phyloP scores from a whole-genome alignment of 768 basidiomycete genomes.

The Rhodotorula diobovata region DNA sequence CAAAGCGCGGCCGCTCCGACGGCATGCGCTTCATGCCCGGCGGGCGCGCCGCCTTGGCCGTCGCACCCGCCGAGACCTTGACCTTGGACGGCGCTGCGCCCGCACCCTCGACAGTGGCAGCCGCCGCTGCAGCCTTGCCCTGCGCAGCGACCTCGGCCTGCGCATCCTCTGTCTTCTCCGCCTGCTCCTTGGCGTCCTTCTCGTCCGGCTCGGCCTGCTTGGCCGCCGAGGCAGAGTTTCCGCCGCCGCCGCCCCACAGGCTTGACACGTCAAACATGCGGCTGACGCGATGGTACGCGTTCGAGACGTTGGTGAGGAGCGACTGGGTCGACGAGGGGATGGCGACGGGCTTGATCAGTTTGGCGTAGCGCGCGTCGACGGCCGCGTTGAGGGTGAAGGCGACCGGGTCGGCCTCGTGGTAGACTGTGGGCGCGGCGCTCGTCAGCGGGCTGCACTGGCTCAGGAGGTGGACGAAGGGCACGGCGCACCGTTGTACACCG shows the following conservation, averaged over 20 bases:
- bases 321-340: conserved; percentile 37
- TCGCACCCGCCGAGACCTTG: conserved; percentile 5
- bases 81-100: background rate
- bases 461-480: too few relatives aligned
- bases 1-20: conserved; percentile 21
- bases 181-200: conserved; percentile 12
- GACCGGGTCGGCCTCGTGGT: conserved; percentile 40
- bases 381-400: conserved; percentile 38
- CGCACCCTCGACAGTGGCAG: background rate
- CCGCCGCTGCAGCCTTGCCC: background rate
- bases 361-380: conserved; percentile 37
- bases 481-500: conserved; percentile 26
- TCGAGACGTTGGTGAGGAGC: conserved; percentile 37
- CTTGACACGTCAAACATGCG: conserved; percentile 33
- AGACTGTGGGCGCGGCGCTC: conserved; percentile 5
- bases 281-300: conserved; percentile 35
- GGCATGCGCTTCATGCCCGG: conserved; percentile 26
- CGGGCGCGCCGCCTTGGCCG: background rate
- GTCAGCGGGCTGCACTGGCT: too few relatives aligned
- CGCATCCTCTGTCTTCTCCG: conserved; percentile 8
- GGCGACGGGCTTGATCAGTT: conserved; percentile 40
- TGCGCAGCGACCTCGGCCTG: background rate
- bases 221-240: background rate
- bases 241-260: conserved; percentile 18
- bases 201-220: background rate